Evolutionary conservation across 1,139 yeast genomes (phyloP).

Genomic region (Hemisphaericaspora lyxosophila): DNA sequence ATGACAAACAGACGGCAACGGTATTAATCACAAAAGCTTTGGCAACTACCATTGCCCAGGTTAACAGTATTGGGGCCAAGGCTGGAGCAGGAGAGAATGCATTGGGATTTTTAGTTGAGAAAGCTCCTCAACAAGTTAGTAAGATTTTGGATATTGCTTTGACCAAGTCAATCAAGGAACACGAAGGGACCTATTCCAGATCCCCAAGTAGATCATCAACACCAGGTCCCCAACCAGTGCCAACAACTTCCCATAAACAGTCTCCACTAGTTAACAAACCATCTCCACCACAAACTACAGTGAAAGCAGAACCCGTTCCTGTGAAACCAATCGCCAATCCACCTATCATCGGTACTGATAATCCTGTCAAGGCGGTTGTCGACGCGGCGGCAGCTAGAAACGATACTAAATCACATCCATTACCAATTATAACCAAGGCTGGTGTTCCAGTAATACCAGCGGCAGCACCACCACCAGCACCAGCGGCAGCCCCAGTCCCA

Average conservation of each 20-base stretch:
- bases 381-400: conserved; percentile 7
- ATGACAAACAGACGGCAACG: conserved; percentile 72
- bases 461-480: not conserved
- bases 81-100: conserved; percentile 84
- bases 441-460: not conserved
- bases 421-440: conserved; percentile 1
- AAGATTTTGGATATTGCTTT: conserved; percentile 80
- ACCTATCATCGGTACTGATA: conserved; percentile 7
- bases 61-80: conserved; percentile 80
- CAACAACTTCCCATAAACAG: conserved; percentile 5
- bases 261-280: not conserved
- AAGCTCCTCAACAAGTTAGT: conserved; percentile 84
- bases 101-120: conserved; percentile 74
- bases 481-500: conserved; percentile 2
- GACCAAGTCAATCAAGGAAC: conserved; percentile 72
- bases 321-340: conserved; percentile 4
- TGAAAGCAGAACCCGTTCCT: conserved; percentile 2
- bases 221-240: conserved; percentile 21
- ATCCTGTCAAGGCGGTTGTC: conserved; percentile 6
- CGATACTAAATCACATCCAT: conserved; percentile 2
- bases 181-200: conserved; percentile 26
- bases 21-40: conserved; percentile 86
- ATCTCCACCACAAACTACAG: conserved; percentile 2
- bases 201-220: conserved; percentile 30
- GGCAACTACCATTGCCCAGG: conserved; percentile 90